These are phyloP conservation scores for Euphorbia schlechtendalii DNA, from an alignment of 441 rosid genomes.

Conservation along the genomic window DNA sequence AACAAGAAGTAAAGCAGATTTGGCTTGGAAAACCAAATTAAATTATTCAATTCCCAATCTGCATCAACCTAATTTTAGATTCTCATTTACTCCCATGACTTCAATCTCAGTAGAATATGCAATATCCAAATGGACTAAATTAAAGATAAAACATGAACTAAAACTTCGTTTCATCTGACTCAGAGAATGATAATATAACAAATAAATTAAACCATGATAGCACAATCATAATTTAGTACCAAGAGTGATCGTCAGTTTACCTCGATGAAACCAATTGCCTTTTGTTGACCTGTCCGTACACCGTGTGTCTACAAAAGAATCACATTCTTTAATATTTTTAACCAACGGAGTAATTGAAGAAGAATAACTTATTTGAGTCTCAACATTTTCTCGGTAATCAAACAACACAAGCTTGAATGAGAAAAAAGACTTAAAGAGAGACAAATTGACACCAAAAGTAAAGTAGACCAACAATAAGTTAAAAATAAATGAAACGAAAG, in stretches of 20 bases:
- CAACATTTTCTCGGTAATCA: too few species aligned
- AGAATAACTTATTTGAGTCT: not conserved
- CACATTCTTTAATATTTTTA: not conserved
- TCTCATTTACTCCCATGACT: not conserved
- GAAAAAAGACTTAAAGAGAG: too few species aligned
- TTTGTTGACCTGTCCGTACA: constrained; percentile 74
- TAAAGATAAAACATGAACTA: not conserved
- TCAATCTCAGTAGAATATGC: not conserved
- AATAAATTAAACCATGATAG: not conserved
- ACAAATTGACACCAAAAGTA: not conserved
- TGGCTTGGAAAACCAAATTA: not conserved
- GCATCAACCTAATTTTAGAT: not conserved
- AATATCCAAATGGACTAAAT: not conserved
- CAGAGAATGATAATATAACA: constrained; percentile 7
- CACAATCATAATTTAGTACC: not conserved
- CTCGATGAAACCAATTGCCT: constrained; percentile 87
- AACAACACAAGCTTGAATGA: too few species aligned
- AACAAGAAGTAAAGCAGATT: not conserved
- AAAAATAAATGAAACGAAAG: not conserved
- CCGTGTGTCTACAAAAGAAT: constrained; percentile 64
- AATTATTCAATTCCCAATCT: not conserved
- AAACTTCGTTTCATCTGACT: not conserved
- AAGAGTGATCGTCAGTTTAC: constrained; percentile 26
- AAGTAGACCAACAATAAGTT: not conserved
- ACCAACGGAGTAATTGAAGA: not conserved